A percentile compares a stretch with the other conserved stretches of the same genome.
Conservation (phyloP, 2,329 filamentous ascomycete species). For the Sclerotinia borealis region DNA sequence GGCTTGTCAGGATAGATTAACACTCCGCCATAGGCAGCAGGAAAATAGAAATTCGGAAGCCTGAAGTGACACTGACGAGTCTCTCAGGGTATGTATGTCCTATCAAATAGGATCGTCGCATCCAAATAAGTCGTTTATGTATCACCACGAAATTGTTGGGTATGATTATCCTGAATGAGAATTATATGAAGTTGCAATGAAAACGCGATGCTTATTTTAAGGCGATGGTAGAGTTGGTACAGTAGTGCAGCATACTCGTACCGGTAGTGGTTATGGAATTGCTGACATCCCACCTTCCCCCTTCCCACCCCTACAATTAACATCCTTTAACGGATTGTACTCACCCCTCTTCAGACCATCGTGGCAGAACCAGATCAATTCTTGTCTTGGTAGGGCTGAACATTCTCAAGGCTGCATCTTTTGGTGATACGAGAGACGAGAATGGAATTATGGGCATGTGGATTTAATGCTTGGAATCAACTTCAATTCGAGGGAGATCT, state of each 20-base stretch:
- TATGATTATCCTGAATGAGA: background rate
- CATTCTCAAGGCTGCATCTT: background rate
- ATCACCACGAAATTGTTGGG: background rate
- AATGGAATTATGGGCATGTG: slow-evolving; percentile 48
- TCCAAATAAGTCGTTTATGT: background rate
- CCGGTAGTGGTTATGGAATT: background rate
- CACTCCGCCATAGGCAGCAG: slow-evolving; percentile 11
- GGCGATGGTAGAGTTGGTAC: background rate
- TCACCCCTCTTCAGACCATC: background rate
- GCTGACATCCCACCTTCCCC: background rate
- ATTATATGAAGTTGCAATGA: background rate
- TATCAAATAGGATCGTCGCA: background rate
- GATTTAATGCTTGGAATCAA: slow-evolving; percentile 55
- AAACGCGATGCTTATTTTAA: slow-evolving; percentile 2
- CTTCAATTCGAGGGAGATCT: slow-evolving; percentile 36
- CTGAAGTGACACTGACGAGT: slow-evolving; percentile 5
- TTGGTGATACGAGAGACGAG: background rate
- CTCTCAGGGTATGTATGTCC: background rate
- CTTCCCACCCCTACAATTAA: no score
- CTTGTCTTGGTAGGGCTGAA: background rate
- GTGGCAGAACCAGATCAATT: background rate
- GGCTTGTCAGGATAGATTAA: background rate
- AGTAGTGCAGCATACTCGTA: background rate
- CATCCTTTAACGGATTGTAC: background rate
- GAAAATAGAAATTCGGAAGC: slow-evolving; percentile 11